Evolutionary conservation across 768 basidiomycete species (phyloP).

Genomic region (Leucocoprinus leucothites): DNA sequence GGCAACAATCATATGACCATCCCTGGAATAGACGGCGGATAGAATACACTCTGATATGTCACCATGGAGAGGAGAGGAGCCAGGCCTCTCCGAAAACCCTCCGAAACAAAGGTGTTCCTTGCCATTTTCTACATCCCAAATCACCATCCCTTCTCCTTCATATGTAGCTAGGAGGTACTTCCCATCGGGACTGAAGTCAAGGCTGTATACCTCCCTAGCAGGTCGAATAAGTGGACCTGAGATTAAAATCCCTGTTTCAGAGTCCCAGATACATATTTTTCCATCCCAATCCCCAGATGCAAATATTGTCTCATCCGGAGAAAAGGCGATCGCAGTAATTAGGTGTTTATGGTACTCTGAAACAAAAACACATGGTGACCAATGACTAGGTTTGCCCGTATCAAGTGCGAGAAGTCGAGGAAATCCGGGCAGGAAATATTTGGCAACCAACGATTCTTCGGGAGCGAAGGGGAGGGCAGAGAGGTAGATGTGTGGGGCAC

Average conservation of each 20-base stretch:
- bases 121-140: slow-evolving; percentile 17
- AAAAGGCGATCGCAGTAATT: slow-evolving; percentile 21
- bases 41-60: too few species aligned
- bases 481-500: slow-evolving; percentile 24
- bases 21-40: too few species aligned
- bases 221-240: slow-evolving; percentile 15
- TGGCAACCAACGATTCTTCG: slow-evolving; percentile 13
- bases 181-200: slow-evolving; percentile 27
- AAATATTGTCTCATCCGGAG: slow-evolving; percentile 22
- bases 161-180: slow-evolving; percentile 19
- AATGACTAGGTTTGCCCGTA: slow-evolving; percentile 12
- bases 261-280: slow-evolving; percentile 21
- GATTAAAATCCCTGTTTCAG: slow-evolving; percentile 10
- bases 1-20: too few species aligned
- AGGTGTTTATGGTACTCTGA: slow-evolving; percentile 9
- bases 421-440: slow-evolving; percentile 13
- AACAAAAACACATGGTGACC: too few species aligned
- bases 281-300: slow-evolving; percentile 26
- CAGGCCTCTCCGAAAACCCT: too few species aligned
- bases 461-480: slow-evolving; percentile 27
- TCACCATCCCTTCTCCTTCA: slow-evolving; percentile 14
- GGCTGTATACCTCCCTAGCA: neutral
- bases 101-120: neutral
- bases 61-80: too few species aligned
- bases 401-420: slow-evolving; percentile 11